A percentile compares a stretch with the other conserved stretches of the same genome.
These are phyloP conservation scores for Boletus sp. DNA, from an alignment of 1,284 basidiomycete species.

Conservation along the genomic window DNA sequence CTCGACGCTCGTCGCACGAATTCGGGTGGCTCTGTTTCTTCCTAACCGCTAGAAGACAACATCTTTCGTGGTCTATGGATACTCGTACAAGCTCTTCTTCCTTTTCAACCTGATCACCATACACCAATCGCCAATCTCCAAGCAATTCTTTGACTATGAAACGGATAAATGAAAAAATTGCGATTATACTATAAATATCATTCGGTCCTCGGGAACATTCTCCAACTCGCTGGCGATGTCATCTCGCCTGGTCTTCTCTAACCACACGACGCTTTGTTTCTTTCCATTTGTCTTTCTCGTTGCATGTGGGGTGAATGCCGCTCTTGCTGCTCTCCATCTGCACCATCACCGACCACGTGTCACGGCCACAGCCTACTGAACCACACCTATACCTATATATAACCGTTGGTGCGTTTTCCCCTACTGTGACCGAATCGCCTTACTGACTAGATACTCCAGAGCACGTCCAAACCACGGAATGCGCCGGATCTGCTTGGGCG, in stretches of 20 bases:
- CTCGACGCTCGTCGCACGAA: not conserved
- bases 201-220: not conserved
- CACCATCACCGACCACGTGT: constrained; percentile 13
- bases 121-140: constrained; percentile 7
- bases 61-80: too few species aligned
- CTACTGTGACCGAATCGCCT: not conserved
- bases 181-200: constrained; percentile 26
- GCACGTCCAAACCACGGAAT: constrained; percentile 13
- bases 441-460: constrained; percentile 15
- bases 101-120: constrained; percentile 8
- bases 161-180: not conserved
- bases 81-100: constrained; percentile 1
- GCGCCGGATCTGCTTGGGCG: constrained; percentile 21
- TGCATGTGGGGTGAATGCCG: constrained; percentile 1
- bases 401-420: constrained; percentile 16
- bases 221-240: not conserved
- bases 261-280: constrained; percentile 7
- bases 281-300: constrained; percentile 3
- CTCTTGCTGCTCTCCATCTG: constrained; percentile 6
- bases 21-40: constrained; percentile 2
- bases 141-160: not conserved
- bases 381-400: constrained; percentile 15
- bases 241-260: not conserved
- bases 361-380: constrained; percentile 14
- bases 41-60: not conserved